Evolutionary conservation across 306 rosid genomes (phyloP), one percentile per base, ranked within the genome.

Genomic region (Astragalus membranaceus): DNA sequence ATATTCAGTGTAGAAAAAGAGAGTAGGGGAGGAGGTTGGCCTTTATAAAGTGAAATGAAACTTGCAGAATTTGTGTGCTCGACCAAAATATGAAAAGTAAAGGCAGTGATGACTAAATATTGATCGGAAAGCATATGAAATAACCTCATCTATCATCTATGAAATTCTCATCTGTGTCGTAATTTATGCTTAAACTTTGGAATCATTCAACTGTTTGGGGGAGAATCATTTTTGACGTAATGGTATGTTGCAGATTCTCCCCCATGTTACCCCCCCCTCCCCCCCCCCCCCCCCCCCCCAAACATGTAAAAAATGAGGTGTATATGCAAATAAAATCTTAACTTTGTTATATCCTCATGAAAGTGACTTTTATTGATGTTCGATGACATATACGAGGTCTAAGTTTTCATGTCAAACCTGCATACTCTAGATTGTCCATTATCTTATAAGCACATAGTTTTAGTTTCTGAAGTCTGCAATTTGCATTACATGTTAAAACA

Each of bases 401-500:
- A 37, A 29, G 12, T 55, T 55, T 60, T 20, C 23, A 9, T 50
- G 57, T 15, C 12, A 29, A 15, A 60, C 46, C 57, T 67, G 47
- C 54, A 41, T 51, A 35, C 10, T 15, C 37, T 56, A 36, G 51
- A 60, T 37, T 30, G 36, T 4, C 8, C 14, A 42, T 46, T 58
- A 67, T 66, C 48, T 11, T 43, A n/a, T 69, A 51, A 37, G n/a
- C 56, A 23, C 23, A 7, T 29, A 56, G 39, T 30, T 67, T 53
- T 36, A 60, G 56, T 68, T 74, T 61, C 30, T 73, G 58, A 73
- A 73, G 46, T 59, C 35, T 61, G 56, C 10, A 61, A 16, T 63
- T 56, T 61, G 23, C 48, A 61, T 48, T 20, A 41, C 58, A 20
- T 63, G 67, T 65, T 56, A 50, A 70, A 70, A 8, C 53, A 47